Conservation (phyloP, 2,329 filamentous ascomycete species). For the Fusarium metavorans region DNA sequence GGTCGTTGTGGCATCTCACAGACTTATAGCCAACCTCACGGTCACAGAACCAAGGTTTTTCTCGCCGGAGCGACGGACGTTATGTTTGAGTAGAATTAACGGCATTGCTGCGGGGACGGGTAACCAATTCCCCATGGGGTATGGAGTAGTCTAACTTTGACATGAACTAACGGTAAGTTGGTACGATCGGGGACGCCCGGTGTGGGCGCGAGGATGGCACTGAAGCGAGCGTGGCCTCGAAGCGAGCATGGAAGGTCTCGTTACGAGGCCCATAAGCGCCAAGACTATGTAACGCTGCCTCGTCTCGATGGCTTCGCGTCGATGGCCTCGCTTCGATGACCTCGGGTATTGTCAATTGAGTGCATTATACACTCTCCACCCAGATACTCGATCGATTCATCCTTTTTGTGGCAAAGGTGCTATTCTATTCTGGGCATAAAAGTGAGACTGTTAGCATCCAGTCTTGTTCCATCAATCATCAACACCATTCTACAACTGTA, state of each 20-base stretch:
- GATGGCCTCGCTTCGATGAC: background rate
- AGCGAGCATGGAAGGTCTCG: background rate
- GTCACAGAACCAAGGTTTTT: background rate
- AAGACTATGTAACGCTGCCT: background rate
- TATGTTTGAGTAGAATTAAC: background rate
- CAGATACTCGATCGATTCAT: background rate
- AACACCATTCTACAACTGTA: background rate
- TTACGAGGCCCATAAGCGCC: background rate
- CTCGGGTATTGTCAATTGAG: background rate
- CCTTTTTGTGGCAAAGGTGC: background rate
- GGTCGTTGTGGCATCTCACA: background rate
- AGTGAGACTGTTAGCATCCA: background rate
- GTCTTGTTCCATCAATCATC: background rate
- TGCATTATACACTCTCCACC: background rate
- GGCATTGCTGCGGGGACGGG: background rate
- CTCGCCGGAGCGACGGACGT: background rate
- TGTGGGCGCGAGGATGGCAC: background rate
- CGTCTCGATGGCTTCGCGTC: background rate
- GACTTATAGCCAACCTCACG: background rate
- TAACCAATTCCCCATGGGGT: background rate
- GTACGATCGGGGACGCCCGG: background rate
- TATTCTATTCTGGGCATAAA: background rate
- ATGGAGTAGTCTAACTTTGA: background rate
- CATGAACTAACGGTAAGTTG: background rate
- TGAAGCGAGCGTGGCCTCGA: background rate